phyloP scores from a whole-genome alignment of 164 flowering plant genomes.

The Tinospora cordifolia region DNA sequence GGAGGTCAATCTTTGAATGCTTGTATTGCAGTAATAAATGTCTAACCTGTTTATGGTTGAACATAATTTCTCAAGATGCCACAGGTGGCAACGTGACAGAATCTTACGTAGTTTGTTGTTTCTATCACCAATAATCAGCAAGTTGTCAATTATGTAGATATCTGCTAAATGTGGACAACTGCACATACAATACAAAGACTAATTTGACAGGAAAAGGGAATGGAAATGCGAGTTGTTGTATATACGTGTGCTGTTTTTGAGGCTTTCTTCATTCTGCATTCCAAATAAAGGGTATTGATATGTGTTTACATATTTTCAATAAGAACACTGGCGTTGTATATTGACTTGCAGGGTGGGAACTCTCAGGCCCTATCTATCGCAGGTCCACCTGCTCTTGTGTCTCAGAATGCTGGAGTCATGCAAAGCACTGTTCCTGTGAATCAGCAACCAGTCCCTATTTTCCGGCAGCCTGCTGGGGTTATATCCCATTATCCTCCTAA shows the following conservation, averaged over 20 bases:
- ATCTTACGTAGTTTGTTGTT: no score
- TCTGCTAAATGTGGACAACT: no score
- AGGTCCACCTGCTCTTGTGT: constrained; percentile 51
- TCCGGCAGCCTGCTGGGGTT: constrained; percentile 70
- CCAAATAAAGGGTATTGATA: background rate
- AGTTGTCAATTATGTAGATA: no score
- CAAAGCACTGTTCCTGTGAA: constrained; percentile 58
- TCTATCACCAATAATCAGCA: no score
- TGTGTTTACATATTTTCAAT: background rate
- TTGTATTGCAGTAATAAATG: no score
- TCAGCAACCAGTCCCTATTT: constrained; percentile 72
- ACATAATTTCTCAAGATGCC: no score
- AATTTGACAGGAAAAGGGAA: no score
- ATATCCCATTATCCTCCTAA: constrained; percentile 70
- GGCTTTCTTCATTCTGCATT: background rate
- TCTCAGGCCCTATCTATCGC: constrained; percentile 47
- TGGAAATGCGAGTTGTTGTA: no score
- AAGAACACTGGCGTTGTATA: constrained; percentile 6
- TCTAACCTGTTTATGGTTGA: no score
- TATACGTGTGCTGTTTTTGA: background rate
- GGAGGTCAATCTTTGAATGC: no score
- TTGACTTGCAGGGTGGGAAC: constrained; percentile 51
- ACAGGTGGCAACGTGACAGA: no score
- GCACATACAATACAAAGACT: no score
- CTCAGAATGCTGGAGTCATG: constrained; percentile 70